A percentile compares a stretch with the other conserved stretches of the same genome.
phyloP scores from a whole-genome alignment of 805 yeast genomes.

The Yamadazyma laniorum region DNA sequence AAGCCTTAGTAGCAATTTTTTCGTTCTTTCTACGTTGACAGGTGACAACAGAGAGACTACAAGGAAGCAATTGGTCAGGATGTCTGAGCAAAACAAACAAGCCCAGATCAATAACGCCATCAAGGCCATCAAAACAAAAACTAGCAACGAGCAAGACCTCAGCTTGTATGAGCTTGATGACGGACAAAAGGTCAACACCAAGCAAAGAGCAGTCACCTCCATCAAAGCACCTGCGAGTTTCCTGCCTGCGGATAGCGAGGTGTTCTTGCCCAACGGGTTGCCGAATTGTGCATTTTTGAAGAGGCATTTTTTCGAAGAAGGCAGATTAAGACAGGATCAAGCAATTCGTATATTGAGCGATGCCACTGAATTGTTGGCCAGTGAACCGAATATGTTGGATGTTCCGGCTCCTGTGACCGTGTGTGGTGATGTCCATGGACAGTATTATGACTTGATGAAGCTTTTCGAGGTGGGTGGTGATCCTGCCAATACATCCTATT shows the following conservation, averaged over 20 bases:
- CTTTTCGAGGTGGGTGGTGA: constrained; percentile 92
- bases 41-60: too few relatives aligned
- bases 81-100: constrained; percentile 11
- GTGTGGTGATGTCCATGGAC: constrained; percentile 98
- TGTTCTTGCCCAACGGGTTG: constrained; percentile 60
- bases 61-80: too few relatives aligned
- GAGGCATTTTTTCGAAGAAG: constrained; percentile 76
- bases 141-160: constrained; percentile 30
- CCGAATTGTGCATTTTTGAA: constrained; percentile 74
- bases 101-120: constrained; percentile 61
- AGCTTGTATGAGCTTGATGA: constrained; percentile 53
- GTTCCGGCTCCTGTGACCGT: constrained; percentile 94
- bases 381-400: constrained; percentile 75
- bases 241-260: constrained; percentile 64
- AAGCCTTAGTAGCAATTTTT: too few relatives aligned
- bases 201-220: constrained; percentile 51
- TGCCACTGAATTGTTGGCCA: constrained; percentile 61
- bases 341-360: constrained; percentile 60
- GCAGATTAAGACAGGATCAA: constrained; percentile 71
- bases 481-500: constrained; percentile 70
- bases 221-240: constrained; percentile 68
- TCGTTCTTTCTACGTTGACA: too few relatives aligned
- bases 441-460: constrained; percentile 84
- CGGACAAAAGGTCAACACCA: constrained; percentile 55
- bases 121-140: constrained; percentile 52